Evolutionary conservation across 2,329 filamentous ascomycete species (phyloP), one percentile per base, ranked within the genome.

Genomic region (Drechslerella coelobrocha): DNA sequence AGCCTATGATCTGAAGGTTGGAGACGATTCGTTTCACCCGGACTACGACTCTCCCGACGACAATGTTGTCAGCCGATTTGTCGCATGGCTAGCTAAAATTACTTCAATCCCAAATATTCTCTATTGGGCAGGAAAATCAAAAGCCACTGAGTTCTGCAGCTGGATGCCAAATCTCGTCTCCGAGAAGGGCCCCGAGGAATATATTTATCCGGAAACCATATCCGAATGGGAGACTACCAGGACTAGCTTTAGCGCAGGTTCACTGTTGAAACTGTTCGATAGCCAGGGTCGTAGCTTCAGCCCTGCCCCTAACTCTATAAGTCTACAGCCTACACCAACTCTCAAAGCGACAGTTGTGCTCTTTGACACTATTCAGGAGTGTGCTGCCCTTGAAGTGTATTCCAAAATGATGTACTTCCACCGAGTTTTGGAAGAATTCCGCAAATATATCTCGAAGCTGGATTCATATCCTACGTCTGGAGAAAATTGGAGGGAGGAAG

Each of bases 21-120:
- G 41, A 19, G 19, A 45, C 19, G 17, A 45, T 3, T 8, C 14
- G 4, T 45, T 45, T 19, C 17, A 45, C 17, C 41, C 41, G 10
- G 41, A 45, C 17, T 45, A 45, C 41, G 41, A 45, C 41, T 45
- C 41, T 17, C 41, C 41, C 4, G 41, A 45, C 17, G 4, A 45
- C 4, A 4, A 45, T 21, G 41, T 45, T 19, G n/a, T 45, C 10
- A 21, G 41, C 41, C 41, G 41, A 19, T 45, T 45, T 23, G 41
- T 45, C 19, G 19, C 4, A 6, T 45, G 41, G 41, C 19, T 45
- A 5, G 41, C 41, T 4, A 45, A 23, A 5, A 7, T n/a, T 17
- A 45, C 19, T 4, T 23, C 41, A 45, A 23, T 45, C 21, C 41
- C 41, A 6, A 19, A 21, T 17, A 5, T 45, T 14, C 41, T 45